phyloP scores from a whole-genome alignment of 768 basidiomycete genomes.

The Mycena latifolia region DNA sequence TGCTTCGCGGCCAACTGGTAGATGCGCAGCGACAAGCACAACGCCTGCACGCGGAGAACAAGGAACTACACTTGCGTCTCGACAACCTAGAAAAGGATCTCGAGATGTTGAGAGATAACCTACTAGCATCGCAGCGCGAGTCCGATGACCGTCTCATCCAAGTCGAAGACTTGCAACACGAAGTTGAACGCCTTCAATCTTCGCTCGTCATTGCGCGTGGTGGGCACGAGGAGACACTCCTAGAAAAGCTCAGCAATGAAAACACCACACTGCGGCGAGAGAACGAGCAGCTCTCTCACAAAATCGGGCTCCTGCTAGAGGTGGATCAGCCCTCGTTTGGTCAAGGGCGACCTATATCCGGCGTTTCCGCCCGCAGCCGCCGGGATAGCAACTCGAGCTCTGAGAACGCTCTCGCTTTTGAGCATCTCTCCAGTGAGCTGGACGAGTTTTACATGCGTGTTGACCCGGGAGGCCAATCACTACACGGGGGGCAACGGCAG shows the following conservation, averaged over 20 bases:
- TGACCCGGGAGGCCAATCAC: slow-evolving; percentile 85
- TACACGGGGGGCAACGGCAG: slow-evolving; percentile 76
- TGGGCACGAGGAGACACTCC: slow-evolving; percentile 79
- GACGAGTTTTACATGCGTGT: neutral
- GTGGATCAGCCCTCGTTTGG: slow-evolving; percentile 85
- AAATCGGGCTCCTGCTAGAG: slow-evolving; percentile 89
- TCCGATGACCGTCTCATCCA: slow-evolving; percentile 82
- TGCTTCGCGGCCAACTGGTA: slow-evolving; percentile 75
- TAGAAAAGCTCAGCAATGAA: slow-evolving; percentile 88
- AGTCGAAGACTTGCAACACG: slow-evolving; percentile 84
- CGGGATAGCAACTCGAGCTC: slow-evolving; percentile 85
- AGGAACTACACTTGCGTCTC: slow-evolving; percentile 79
- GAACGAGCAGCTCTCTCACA: slow-evolving; percentile 91
- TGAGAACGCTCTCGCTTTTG: slow-evolving; percentile 82
- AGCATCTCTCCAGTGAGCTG: slow-evolving; percentile 54
- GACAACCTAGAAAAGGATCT: slow-evolving; percentile 83
- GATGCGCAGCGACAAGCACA: slow-evolving; percentile 85
- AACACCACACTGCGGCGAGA: slow-evolving; percentile 84
- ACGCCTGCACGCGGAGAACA: slow-evolving; percentile 79
- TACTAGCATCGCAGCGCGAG: slow-evolving; percentile 80
- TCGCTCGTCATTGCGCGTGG: slow-evolving; percentile 81
- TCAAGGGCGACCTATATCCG: slow-evolving; percentile 71
- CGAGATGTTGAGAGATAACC: slow-evolving; percentile 74
- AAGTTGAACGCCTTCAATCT: slow-evolving; percentile 81
- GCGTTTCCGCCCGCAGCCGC: slow-evolving; percentile 64